Conservation (phyloP, 257 asterid genomes). For the Gynochthodes officinalis region DNA sequence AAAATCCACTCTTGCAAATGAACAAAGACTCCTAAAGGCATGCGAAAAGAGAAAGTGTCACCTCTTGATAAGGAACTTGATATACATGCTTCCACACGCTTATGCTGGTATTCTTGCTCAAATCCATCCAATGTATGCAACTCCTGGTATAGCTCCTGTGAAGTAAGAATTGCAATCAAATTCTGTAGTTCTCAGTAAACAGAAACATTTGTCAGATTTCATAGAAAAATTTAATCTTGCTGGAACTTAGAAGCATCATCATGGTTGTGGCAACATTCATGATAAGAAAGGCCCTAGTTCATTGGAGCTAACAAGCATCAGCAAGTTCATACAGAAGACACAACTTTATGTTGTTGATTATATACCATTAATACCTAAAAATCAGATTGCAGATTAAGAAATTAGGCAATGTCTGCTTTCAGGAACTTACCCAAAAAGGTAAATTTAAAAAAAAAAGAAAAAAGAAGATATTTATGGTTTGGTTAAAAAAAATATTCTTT, state of each 20-base stretch:
- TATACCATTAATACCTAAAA: too few species aligned
- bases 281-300: not conserved
- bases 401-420: too few species aligned
- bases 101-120: slow-evolving; percentile 53
- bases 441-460: too few species aligned
- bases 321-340: not conserved
- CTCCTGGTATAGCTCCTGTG: slow-evolving; percentile 74
- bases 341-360: not conserved
- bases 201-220: not conserved
- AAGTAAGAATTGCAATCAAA: slow-evolving; percentile 9
- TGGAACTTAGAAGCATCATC: not conserved
- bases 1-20: not conserved
- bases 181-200: not conserved
- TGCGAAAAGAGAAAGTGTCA: slow-evolving; percentile 18
- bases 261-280: not conserved
- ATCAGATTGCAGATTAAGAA: too few species aligned
- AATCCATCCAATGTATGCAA: slow-evolving; percentile 50
- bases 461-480: not conserved
- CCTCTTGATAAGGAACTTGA: slow-evolving; percentile 47
- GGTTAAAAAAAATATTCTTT: not conserved
- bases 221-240: not conserved
- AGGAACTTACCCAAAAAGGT: not conserved
- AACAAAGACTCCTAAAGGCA: not conserved
- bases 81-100: slow-evolving; percentile 42
- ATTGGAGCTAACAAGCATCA: not conserved